Evolutionary conservation across 371 early-diverging fungal genomes (phyloP), one percentile per base, ranked within the genome.

Genomic region (Zopfochytrium polystomum): DNA sequence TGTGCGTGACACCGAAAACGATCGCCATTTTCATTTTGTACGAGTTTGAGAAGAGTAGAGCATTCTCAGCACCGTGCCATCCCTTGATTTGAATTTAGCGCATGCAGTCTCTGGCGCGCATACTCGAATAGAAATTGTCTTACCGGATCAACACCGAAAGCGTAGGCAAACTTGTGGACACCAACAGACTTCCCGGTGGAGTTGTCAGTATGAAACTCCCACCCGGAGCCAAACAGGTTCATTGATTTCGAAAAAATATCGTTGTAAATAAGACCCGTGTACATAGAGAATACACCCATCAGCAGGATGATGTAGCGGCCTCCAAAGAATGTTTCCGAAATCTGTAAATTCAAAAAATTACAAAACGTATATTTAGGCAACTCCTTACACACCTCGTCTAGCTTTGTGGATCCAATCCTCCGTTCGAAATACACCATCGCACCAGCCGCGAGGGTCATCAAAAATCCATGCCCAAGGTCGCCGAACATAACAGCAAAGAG

Each of bases 401-500:
- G 79, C 65, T 86, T 82, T 34, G 80, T 80, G 67, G 80, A 81
- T 57, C 78, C 76, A 55, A 96, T 74, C 67, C 83, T 79, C 71
- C 86, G 83, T 79, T 98, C 98, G 65, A 88, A 85, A 22, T 84
- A n/a, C 49, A 88, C 84, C 58, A 98, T 74, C 66, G 87, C 91
- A 1, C 87, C 71, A 3, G 88, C 94, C 56, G 82, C 70, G 23
- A 90, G 66, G 6, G 93, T 71, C 76, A 98, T 83, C 50, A 98
- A 63, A 54, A 93, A 68, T 18, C 99, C 99, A 69, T 99, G 99
- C 29, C 99, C 99, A 45, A 98, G 84, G 80, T 99, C 99, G 60
- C 99, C 99, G 86, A 99, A 99, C 99, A 99, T 99, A 59, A 97
- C 88, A 38, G 99, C 99, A 80, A 99, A 99, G 56, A 99, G 72